These are phyloP conservation scores for Globisporangium echinulatum DNA, from an alignment of 352 stramenopile genomes.

Conservation along the genomic window DNA sequence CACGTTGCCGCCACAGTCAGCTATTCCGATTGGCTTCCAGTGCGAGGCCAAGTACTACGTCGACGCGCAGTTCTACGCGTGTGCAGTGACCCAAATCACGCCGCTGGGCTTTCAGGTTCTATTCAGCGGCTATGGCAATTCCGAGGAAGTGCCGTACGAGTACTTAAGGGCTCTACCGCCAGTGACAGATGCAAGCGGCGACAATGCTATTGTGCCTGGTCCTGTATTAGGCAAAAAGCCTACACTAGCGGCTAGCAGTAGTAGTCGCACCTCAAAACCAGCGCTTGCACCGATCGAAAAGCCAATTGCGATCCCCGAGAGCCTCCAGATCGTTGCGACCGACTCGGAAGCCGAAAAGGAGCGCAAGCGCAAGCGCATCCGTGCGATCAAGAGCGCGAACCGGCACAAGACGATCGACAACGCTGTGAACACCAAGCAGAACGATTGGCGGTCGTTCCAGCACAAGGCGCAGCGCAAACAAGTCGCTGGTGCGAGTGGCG, in stretches of 20 bases:
- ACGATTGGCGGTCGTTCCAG: conserved; percentile 85
- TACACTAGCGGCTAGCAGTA: background rate
- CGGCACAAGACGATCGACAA: conserved; percentile 83
- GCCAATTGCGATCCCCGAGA: conserved; percentile 82
- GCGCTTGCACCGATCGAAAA: conserved; percentile 54
- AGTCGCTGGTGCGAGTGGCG: conserved; percentile 57
- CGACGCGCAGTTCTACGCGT: conserved; percentile 71
- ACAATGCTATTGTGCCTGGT: background rate
- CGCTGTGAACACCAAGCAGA: conserved; percentile 76
- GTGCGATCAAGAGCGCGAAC: conserved; percentile 84
- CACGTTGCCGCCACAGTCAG: conserved; percentile 26
- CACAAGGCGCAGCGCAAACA: conserved; percentile 73
- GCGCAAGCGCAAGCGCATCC: conserved; percentile 76
- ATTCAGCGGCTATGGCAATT: conserved; percentile 88
- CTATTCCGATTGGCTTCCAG: conserved; percentile 48
- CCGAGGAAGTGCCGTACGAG: conserved; percentile 86
- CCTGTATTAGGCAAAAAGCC: too few relatives aligned
- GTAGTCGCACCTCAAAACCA: conserved; percentile 8
- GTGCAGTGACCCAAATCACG: conserved; percentile 58
- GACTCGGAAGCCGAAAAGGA: conserved; percentile 84
- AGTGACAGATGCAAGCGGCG: background rate
- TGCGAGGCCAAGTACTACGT: conserved; percentile 80
- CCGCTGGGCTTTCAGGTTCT: conserved; percentile 72
- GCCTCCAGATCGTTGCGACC: conserved; percentile 73
- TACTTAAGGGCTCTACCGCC: conserved; percentile 50